Percentiles rank a stretch among this genome's conserved stretches.
Evolutionary conservation across 2,329 filamentous ascomycete species (phyloP).

Genomic region (Exophiala viscosa): DNA sequence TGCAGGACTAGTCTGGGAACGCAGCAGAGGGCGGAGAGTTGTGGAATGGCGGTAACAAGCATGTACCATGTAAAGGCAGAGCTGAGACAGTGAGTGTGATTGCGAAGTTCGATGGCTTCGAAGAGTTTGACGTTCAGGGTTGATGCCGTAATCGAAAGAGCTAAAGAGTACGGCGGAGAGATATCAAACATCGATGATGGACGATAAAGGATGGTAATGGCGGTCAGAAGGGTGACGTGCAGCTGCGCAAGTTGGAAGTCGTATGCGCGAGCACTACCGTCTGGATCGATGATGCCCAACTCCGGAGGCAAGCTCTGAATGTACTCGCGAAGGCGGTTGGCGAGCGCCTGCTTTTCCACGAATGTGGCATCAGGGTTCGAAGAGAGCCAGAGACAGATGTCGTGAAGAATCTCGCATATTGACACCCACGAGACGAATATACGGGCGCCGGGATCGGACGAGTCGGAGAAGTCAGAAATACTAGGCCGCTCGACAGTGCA

Average conservation of each 20-base stretch:
- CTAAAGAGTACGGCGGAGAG: slow-evolving; percentile 1
- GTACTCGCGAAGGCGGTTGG: slow-evolving; percentile 8
- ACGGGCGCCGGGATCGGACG: slow-evolving; percentile 9
- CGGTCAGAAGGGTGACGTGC: slow-evolving; percentile 14
- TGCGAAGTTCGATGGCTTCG: slow-evolving; percentile 17
- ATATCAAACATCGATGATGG: slow-evolving; percentile 14
- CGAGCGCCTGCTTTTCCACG: slow-evolving; percentile 2
- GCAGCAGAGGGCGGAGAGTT: slow-evolving; percentile 10
- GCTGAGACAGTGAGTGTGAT: slow-evolving; percentile 13
- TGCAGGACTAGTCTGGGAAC: slow-evolving; percentile 6
- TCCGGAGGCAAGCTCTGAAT: slow-evolving; percentile 4
- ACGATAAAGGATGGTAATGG: slow-evolving; percentile 16
- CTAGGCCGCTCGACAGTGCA: slow-evolving; percentile 11
- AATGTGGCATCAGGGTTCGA: slow-evolving; percentile 4
- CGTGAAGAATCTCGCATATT: slow-evolving; percentile 13
- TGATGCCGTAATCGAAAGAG: slow-evolving; percentile 11
- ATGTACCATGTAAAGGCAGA: slow-evolving; percentile 13
- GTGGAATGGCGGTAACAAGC: slow-evolving; percentile 16
- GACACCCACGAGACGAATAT: slow-evolving; percentile 16
- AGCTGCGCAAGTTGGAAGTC: slow-evolving; percentile 16
- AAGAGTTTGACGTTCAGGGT: slow-evolving; percentile 17
- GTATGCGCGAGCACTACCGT: slow-evolving; percentile 9
- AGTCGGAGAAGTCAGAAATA: slow-evolving; percentile 13
- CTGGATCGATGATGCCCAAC: slow-evolving; percentile 5
- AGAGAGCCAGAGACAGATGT: slow-evolving; percentile 14